Percentiles rank a stretch among this genome's conserved stretches.
phyloP scores from a whole-genome alignment of 2,329 filamentous ascomycete genomes.

The Karstenula rhodostoma region DNA sequence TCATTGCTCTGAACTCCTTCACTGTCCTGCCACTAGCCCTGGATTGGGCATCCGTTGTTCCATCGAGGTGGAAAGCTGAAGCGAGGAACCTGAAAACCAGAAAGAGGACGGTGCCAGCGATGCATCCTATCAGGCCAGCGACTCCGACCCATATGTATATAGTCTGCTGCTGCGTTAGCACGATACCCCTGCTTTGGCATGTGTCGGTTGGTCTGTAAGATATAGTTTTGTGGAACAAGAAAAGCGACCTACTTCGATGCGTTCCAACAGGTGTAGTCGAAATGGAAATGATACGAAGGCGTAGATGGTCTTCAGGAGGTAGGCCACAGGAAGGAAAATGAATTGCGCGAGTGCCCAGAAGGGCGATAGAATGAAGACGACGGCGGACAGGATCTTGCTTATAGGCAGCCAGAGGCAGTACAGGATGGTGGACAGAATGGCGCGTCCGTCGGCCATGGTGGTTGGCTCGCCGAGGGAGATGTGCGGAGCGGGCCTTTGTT shows the following conservation, averaged over 20 bases:
- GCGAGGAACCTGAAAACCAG: conserved; percentile 64
- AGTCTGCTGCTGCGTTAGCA: conserved; percentile 52
- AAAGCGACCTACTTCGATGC: conserved; percentile 61
- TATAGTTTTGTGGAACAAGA: not conserved
- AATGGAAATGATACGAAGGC: conserved; percentile 58
- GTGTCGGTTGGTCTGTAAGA: not conserved
- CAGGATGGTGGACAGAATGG: conserved; percentile 37
- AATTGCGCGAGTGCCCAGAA: conserved; percentile 58
- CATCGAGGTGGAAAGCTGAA: conserved; percentile 56
- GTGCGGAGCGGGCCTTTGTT: not conserved
- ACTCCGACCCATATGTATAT: conserved; percentile 68
- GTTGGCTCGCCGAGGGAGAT: not conserved
- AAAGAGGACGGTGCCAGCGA: conserved; percentile 68
- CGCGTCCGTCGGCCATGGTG: conserved; percentile 41
- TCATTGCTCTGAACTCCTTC: conserved; percentile 39
- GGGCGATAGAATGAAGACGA: conserved; percentile 55
- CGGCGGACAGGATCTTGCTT: conserved; percentile 47
- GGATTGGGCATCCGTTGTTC: conserved; percentile 19
- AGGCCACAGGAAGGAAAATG: conserved; percentile 59
- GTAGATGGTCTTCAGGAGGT: conserved; percentile 55
- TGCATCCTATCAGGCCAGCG: conserved; percentile 72
- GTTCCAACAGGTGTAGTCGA: conserved; percentile 54
- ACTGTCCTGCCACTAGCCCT: conserved; percentile 31
- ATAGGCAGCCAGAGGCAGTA: conserved; percentile 51
- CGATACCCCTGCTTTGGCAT: conserved; percentile 14